phyloP scores from a whole-genome alignment of 768 basidiomycete genomes.

The Suillus cothurnatus region DNA sequence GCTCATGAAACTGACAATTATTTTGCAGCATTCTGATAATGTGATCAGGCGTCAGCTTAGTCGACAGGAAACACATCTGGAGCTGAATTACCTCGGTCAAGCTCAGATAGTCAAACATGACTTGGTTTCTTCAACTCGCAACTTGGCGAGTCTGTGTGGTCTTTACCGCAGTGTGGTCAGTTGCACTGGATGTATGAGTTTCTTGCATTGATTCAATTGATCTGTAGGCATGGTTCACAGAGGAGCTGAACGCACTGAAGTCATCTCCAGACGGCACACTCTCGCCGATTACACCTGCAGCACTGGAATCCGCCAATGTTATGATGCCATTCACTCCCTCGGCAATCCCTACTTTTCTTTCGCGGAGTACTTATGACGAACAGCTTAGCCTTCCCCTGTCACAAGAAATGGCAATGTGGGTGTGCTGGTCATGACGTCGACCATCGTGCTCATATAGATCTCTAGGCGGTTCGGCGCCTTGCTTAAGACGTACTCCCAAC shows the following conservation, averaged over 20 bases:
- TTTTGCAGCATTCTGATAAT: conserved; percentile 41
- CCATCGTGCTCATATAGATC: conserved; percentile 13
- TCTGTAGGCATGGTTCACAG: conserved; percentile 80
- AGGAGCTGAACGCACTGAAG: conserved; percentile 69
- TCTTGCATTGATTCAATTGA: conserved; percentile 10
- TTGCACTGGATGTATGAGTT: conserved; percentile 19
- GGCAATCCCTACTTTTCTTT: conserved; percentile 46
- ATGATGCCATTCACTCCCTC: conserved; percentile 45
- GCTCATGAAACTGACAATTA: conserved; percentile 5
- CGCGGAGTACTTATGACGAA: conserved; percentile 42
- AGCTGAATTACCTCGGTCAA: conserved; percentile 65
- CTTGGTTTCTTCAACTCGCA: conserved; percentile 70
- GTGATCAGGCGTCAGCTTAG: conserved; percentile 58
- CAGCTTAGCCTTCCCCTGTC: conserved; percentile 76
- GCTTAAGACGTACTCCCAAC: conserved; percentile 86
- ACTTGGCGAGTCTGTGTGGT: conserved; percentile 72
- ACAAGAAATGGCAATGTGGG: conserved; percentile 86
- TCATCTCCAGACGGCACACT: conserved; percentile 50
- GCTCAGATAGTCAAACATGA: conserved; percentile 58
- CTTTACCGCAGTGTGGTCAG: conserved; percentile 87
- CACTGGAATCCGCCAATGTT: conserved; percentile 49
- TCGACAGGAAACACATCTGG: conserved; percentile 78
- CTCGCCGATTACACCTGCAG: conserved; percentile 51
- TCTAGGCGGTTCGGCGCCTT: conserved; percentile 88
- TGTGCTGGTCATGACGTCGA: conserved; percentile 13